Conservation (phyloP, 1,284 basidiomycete species). For the Leccinum laetum region DNA sequence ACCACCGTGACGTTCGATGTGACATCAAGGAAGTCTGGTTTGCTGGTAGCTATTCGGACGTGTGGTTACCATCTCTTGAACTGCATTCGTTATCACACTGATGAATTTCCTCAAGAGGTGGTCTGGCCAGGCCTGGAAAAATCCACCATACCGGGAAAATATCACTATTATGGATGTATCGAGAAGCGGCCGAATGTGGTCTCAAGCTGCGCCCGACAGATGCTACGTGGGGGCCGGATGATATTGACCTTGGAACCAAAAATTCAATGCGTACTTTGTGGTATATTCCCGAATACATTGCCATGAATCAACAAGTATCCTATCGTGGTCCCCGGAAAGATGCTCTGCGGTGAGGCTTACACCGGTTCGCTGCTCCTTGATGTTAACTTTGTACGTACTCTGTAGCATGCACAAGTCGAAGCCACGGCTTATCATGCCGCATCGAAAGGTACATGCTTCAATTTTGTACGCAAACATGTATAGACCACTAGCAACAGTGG, state of each 20-base stretch:
- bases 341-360: neutral
- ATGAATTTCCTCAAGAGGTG: slow-evolving; percentile 3
- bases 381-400: neutral
- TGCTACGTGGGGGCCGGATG: slow-evolving; percentile 10
- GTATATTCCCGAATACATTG: slow-evolving; percentile 12
- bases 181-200: slow-evolving; percentile 14
- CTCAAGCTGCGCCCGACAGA: slow-evolving; percentile 9
- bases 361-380: neutral
- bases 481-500: slow-evolving; percentile 7
- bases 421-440: slow-evolving; percentile 14
- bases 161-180: slow-evolving; percentile 19
- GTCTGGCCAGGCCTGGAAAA: slow-evolving; percentile 1
- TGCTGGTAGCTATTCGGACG: slow-evolving; percentile 24
- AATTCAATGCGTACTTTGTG: slow-evolving; percentile 17
- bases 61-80: slow-evolving; percentile 13
- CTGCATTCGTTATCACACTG: no score
- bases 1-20: no score
- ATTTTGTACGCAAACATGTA: slow-evolving; percentile 12
- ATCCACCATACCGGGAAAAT: slow-evolving; percentile 14
- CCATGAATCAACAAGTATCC: slow-evolving; percentile 12
- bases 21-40: slow-evolving; percentile 22
- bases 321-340: slow-evolving; percentile 1
- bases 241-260: slow-evolving; percentile 10
- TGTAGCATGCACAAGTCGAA: slow-evolving; percentile 7
- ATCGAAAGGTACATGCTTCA: slow-evolving; percentile 16